These are phyloP conservation scores for Ogataea henricii DNA, from an alignment of 805 yeast genomes.

Conservation along the genomic window DNA sequence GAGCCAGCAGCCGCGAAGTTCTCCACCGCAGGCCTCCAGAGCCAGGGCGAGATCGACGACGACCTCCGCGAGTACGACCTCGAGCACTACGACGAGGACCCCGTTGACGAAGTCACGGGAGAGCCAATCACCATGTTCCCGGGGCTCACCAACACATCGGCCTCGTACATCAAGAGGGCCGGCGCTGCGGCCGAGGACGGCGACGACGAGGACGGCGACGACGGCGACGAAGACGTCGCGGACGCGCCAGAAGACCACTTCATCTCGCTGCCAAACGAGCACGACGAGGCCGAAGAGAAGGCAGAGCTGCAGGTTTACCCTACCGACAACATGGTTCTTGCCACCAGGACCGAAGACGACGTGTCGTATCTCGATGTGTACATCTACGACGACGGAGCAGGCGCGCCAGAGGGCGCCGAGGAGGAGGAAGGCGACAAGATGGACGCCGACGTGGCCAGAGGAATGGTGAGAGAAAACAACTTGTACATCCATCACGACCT, in stretches of 20 bases:
- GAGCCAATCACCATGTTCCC: conserved; percentile 68
- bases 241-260: conserved; percentile 57
- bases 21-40: conserved; percentile 36
- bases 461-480: conserved; percentile 68
- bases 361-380: conserved; percentile 89
- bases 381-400: conserved; percentile 92
- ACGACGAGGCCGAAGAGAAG: conserved; percentile 73
- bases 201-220: conserved; percentile 29
- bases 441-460: conserved; percentile 76
- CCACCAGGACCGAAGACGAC: conserved; percentile 96
- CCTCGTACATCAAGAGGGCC: conserved; percentile 51
- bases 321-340: conserved; percentile 84
- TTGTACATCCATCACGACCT: conserved; percentile 94
- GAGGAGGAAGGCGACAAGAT: conserved; percentile 65
- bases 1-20: conserved; percentile 23
- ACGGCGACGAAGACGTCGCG: conserved; percentile 28
- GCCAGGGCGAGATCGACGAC: conserved; percentile 69
- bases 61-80: conserved; percentile 86
- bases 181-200: conserved; percentile 37
- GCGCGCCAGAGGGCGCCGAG: conserved; percentile 66
- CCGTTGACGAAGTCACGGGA: conserved; percentile 49
- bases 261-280: conserved; percentile 60
- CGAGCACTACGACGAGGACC: conserved; percentile 79
- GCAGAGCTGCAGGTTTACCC: conserved; percentile 85
- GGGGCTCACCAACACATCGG: conserved; percentile 62